Evolutionary conservation across 352 stramenopile species (phyloP).

Genomic region (Pythium angustatum): DNA sequence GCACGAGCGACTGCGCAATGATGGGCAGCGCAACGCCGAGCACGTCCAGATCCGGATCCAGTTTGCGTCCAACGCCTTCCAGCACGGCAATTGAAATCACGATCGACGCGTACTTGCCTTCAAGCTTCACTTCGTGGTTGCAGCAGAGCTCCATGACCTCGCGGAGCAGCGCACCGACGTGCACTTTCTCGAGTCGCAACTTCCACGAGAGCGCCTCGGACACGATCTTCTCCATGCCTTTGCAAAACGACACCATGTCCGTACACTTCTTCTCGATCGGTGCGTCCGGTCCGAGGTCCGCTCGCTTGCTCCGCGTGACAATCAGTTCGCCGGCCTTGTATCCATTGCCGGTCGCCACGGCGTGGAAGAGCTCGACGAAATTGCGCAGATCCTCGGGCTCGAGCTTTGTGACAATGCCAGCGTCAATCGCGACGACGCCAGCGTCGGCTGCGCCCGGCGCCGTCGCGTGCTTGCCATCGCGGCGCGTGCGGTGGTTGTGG

Average conservation of each 20-base stretch:
- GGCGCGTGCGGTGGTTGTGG: slow-evolving; percentile 7
- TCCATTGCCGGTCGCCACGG: slow-evolving; percentile 79
- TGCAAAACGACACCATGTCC: slow-evolving; percentile 72
- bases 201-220: slow-evolving; percentile 61
- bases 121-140: slow-evolving; percentile 91
- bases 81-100: slow-evolving; percentile 94
- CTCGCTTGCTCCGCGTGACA: slow-evolving; percentile 60
- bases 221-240: slow-evolving; percentile 74
- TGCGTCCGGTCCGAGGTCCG: slow-evolving; percentile 33
- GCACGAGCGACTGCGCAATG: slow-evolving; percentile 91
- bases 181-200: slow-evolving; percentile 69
- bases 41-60: slow-evolving; percentile 92
- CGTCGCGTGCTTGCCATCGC: slow-evolving; percentile 5
- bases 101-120: slow-evolving; percentile 94
- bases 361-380: slow-evolving; percentile 87
- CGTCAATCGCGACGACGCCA: slow-evolving; percentile 78
- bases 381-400: slow-evolving; percentile 75
- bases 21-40: slow-evolving; percentile 89
- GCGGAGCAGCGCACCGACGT: slow-evolving; percentile 68
- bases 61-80: slow-evolving; percentile 87
- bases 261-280: slow-evolving; percentile 56
- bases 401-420: slow-evolving; percentile 83
- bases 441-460: slow-evolving; percentile 14
- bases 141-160: slow-evolving; percentile 91
- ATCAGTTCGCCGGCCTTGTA: slow-evolving; percentile 80